Percentiles rank a stretch among this genome's conserved stretches.
These are phyloP conservation scores for Macrophomina tecta DNA, from an alignment of 2,329 filamentous ascomycete genomes.

Conservation along the genomic window DNA sequence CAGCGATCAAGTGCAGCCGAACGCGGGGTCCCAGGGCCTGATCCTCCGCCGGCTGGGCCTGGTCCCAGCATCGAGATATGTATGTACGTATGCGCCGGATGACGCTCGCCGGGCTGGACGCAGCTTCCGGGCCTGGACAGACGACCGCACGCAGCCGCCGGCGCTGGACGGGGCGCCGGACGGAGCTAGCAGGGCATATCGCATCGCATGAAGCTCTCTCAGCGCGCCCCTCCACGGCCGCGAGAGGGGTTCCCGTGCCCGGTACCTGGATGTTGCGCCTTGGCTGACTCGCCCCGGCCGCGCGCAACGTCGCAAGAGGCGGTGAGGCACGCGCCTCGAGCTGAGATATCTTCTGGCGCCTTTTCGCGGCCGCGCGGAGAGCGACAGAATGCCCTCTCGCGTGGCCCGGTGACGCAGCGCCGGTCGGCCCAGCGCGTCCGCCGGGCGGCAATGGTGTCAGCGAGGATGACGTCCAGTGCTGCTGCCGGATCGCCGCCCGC, in stretches of 20 bases:
- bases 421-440: neutral
- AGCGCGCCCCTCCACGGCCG: neutral
- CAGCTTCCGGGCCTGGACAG: too few relatives aligned
- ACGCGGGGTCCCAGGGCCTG: slow-evolving; percentile 3
- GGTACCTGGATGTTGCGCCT: slow-evolving; percentile 19
- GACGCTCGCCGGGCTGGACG: neutral
- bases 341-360: slow-evolving; percentile 4
- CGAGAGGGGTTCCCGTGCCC: slow-evolving; percentile 16
- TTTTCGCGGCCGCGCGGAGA: slow-evolving; percentile 8
- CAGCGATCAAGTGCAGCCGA: slow-evolving; percentile 15
- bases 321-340: slow-evolving; percentile 3
- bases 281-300: neutral
- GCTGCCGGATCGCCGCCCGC: neutral
- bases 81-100: too few relatives aligned
- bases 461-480: neutral
- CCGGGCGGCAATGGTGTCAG: neutral
- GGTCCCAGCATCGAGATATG: too few relatives aligned
- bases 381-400: slow-evolving; percentile 8
- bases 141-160: too few relatives aligned
- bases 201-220: neutral
- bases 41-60: neutral
- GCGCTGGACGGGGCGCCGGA: too few relatives aligned
- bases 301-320: slow-evolving; percentile 9
- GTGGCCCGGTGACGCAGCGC: neutral
- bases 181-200: too few relatives aligned